A percentile compares a stretch with the other conserved stretches of the same genome.
phyloP scores from a whole-genome alignment of 83 land plant species.

The Picea mariana region DNA sequence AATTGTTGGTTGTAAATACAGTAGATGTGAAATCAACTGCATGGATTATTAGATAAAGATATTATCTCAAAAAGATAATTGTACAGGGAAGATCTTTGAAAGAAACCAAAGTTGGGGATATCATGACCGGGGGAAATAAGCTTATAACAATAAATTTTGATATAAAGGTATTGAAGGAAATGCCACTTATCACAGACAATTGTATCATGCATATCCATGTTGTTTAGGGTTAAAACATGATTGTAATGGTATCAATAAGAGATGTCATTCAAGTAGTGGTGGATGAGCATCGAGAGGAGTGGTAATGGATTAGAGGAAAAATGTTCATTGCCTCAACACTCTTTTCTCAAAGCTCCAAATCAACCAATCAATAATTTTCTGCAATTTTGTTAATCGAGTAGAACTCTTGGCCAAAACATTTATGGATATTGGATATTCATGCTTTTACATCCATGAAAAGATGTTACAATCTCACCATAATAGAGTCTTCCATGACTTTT shows the following conservation, averaged over 20 bases:
- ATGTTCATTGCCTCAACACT: slow-evolving; percentile 97
- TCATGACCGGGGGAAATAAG: slow-evolving; percentile 99
- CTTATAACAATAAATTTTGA: slow-evolving; percentile 91
- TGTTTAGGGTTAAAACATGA: slow-evolving; percentile 72
- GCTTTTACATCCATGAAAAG: slow-evolving; percentile 98
- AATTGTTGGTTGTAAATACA: slow-evolving; percentile 89
- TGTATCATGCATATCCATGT: slow-evolving; percentile 98
- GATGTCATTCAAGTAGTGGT: slow-evolving; percentile 97
- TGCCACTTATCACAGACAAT: slow-evolving; percentile 98
- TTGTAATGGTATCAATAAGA: slow-evolving; percentile 34
- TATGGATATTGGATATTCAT: slow-evolving; percentile 95
- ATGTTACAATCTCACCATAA: slow-evolving; percentile 97
- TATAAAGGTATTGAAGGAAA: slow-evolving; percentile 86
- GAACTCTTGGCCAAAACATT: slow-evolving; percentile 96
- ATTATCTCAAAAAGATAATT: slow-evolving; percentile 95
- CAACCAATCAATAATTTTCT: slow-evolving; percentile 30
- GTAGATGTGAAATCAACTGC: slow-evolving; percentile 68
- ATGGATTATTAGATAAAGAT: slow-evolving; percentile 96
- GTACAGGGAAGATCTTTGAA: slow-evolving; percentile 97
- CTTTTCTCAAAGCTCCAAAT: slow-evolving; percentile 99
- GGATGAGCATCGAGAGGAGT: slow-evolving; percentile 88
- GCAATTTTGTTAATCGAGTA: slow-evolving; percentile 97
- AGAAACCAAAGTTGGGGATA: slow-evolving; percentile 96
- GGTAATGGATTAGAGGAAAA: slow-evolving; percentile 58
- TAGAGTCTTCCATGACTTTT: slow-evolving; percentile 96